Conservation (phyloP, 164 flowering plant species). For the Umbellularia californica region DNA sequence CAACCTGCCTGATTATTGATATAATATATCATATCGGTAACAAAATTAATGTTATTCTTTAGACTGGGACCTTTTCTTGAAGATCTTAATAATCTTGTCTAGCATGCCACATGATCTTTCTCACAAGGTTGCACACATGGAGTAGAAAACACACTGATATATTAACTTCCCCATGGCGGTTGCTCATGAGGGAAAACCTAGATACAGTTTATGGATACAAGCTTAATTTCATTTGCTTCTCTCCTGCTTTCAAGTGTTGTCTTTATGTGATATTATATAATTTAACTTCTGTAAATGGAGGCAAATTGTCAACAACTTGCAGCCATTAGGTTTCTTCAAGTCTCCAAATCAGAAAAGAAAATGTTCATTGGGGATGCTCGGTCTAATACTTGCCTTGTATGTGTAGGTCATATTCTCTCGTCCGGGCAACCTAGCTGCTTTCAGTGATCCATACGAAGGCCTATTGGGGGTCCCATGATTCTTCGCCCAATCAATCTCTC, state of each 20-base stretch:
- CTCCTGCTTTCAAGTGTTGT: not conserved
- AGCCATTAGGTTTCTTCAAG: not conserved
- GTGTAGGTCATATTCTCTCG: conserved; percentile 75
- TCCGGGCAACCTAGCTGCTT: conserved; percentile 58
- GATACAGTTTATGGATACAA: not conserved
- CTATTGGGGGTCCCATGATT: conserved; percentile 31
- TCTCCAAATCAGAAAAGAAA: not conserved
- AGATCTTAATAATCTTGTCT: no score
- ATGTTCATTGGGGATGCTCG: not conserved
- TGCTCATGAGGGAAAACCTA: not conserved
- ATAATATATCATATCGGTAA: no score
- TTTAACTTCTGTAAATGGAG: not conserved
- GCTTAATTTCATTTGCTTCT: no score
- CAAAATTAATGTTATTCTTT: no score
- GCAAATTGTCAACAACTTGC: not conserved
- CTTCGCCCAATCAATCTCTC: not conserved
- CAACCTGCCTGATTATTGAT: no score
- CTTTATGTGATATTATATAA: not conserved
- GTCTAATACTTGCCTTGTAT: not conserved
- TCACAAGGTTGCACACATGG: no score
- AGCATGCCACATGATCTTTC: no score
- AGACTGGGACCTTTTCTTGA: no score
- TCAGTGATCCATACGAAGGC: conserved; percentile 45
- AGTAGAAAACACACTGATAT: no score
- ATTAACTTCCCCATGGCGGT: no score